phyloP scores from a whole-genome alignment of 2,329 filamentous ascomycete genomes.

The Canariomyces notabilis region DNA sequence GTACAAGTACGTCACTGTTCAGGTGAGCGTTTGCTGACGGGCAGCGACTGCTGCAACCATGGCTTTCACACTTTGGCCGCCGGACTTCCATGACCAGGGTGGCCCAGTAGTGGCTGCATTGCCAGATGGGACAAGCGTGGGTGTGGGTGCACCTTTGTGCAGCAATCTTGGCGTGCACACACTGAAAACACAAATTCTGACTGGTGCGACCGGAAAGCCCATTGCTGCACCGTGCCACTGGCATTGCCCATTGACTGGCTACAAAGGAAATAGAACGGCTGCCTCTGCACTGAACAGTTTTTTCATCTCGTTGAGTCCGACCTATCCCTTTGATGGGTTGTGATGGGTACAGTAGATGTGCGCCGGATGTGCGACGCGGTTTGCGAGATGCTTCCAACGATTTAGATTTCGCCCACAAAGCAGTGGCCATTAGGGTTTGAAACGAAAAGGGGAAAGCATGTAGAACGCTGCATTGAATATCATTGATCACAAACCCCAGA shows the following conservation, averaged over 20 bases:
- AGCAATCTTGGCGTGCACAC: background rate
- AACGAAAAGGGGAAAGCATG: too few species aligned
- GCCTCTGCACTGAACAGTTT: background rate
- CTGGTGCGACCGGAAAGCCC: slow-evolving; percentile 5
- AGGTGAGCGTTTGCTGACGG: slow-evolving; percentile 1
- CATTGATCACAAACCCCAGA: background rate
- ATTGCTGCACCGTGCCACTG: slow-evolving; percentile 11
- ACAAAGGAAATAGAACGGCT: slow-evolving; percentile 3
- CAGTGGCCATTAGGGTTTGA: background rate
- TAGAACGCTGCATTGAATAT: too few species aligned
- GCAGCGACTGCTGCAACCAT: slow-evolving; percentile 3
- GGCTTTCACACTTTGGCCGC: too few species aligned
- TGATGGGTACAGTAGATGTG: too few species aligned
- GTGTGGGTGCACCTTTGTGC: background rate
- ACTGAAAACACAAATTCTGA: background rate
- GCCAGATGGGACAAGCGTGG: slow-evolving; percentile 2
- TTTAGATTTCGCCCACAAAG: background rate
- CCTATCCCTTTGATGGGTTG: background rate
- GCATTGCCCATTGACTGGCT: slow-evolving; percentile 10
- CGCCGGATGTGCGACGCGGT: too few species aligned
- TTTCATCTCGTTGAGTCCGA: background rate
- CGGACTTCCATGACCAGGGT: too few species aligned
- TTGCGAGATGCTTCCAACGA: too few species aligned
- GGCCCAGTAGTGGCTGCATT: too few species aligned
- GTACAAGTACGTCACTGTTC: too few species aligned